Conservation (phyloP, 768 basidiomycete species). For the Pleurotus tuoliensis region DNA sequence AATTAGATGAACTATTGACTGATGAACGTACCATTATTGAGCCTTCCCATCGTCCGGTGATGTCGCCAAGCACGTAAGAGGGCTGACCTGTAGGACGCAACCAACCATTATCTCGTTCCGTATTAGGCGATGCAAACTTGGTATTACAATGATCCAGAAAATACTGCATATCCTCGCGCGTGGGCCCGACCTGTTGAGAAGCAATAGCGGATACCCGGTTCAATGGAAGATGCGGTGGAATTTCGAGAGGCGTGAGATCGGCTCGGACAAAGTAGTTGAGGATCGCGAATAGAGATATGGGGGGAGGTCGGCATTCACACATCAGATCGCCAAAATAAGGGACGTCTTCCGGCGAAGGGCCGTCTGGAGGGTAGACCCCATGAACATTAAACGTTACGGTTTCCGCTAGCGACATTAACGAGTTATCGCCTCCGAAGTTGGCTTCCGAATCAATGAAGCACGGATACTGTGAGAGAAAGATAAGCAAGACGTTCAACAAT, state of each 20-base stretch:
- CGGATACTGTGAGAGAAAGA: constrained; percentile 32
- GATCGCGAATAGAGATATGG: constrained; percentile 41
- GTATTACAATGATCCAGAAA: constrained; percentile 41
- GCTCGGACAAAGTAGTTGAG: constrained; percentile 43
- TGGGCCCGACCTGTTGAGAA: constrained; percentile 33
- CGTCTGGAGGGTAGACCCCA: constrained; percentile 24
- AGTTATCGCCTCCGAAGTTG: constrained; percentile 18
- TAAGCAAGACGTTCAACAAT: constrained; percentile 15
- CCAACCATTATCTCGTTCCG: background rate
- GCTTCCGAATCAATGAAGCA: constrained; percentile 36
- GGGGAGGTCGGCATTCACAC: constrained; percentile 32
- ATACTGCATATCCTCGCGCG: constrained; percentile 40
- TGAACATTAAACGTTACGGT: constrained; percentile 15
- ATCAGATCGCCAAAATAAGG: constrained; percentile 39
- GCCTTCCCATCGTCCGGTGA: constrained; percentile 48
- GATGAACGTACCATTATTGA: constrained; percentile 37
- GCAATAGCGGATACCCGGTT: constrained; percentile 30
- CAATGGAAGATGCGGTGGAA: constrained; percentile 35
- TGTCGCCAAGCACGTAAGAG: constrained; percentile 37
- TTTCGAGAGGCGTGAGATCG: constrained; percentile 28
- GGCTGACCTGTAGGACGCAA: constrained; percentile 1
- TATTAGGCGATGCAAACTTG: constrained; percentile 24
- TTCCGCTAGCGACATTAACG: constrained; percentile 10
- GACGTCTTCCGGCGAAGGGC: constrained; percentile 25
- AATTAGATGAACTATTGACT: background rate